Evolutionary conservation across 495 filamentous ascomycete species (phyloP).

Genomic region (Xylaria grammica): DNA sequence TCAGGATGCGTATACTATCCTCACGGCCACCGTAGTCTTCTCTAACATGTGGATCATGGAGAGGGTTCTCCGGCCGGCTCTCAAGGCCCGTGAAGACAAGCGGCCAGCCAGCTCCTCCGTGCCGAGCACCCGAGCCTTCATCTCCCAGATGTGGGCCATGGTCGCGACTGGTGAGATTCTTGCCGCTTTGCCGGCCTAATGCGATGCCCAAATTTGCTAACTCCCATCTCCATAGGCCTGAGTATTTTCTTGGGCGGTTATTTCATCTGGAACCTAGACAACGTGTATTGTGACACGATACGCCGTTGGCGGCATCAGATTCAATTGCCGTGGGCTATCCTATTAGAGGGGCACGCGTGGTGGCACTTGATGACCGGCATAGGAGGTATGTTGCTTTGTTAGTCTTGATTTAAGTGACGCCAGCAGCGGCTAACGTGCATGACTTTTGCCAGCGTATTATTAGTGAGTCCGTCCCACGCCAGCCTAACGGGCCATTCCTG

Average conservation of each 20-base stretch:
- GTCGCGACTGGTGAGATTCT: slow-evolving; percentile 43
- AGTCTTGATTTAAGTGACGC: neutral
- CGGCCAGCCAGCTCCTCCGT: slow-evolving; percentile 52
- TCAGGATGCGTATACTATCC: slow-evolving; percentile 81
- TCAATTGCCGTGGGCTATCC: slow-evolving; percentile 85
- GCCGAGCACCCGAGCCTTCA: slow-evolving; percentile 70
- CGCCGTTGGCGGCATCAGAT: slow-evolving; percentile 72
- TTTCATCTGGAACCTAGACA: slow-evolving; percentile 87
- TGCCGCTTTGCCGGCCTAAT: neutral
- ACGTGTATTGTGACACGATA: slow-evolving; percentile 75
- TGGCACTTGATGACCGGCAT: slow-evolving; percentile 70
- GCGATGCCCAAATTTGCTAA: neutral
- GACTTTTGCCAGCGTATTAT: slow-evolving; percentile 54
- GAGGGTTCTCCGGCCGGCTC: slow-evolving; percentile 66
- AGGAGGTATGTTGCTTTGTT: slow-evolving; percentile 42
- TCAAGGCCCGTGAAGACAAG: slow-evolving; percentile 51
- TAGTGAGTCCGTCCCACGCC: slow-evolving; percentile 14
- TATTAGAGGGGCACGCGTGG: slow-evolving; percentile 96
- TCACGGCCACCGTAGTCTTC: slow-evolving; percentile 79
- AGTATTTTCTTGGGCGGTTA: slow-evolving; percentile 83
- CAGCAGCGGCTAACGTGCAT: slow-evolving; percentile 6
- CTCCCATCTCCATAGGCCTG: slow-evolving; percentile 58
- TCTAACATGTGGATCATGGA: slow-evolving; percentile 94
- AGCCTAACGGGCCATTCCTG: neutral
- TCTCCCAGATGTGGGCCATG: slow-evolving; percentile 72